A percentile compares a stretch with the other conserved stretches of the same genome.
phyloP scores from a whole-genome alignment of 257 asterid species.

The Nicotiana attenuata region DNA sequence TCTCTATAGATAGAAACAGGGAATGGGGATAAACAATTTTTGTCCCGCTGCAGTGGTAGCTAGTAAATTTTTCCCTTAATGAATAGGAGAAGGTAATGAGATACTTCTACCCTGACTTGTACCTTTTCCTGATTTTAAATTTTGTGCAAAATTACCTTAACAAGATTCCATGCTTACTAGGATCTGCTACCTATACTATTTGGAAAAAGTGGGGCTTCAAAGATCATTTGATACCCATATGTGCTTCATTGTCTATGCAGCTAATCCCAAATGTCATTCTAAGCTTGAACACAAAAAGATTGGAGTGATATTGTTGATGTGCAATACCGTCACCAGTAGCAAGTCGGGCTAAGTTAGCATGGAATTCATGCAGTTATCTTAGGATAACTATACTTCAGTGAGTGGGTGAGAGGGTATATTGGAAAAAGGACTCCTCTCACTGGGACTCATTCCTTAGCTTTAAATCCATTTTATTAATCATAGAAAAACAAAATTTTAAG shows the following conservation, averaged over 20 bases:
- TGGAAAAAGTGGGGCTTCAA: not conserved
- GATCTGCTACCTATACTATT: not conserved
- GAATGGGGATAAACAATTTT: not conserved
- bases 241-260: not conserved
- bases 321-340: not conserved
- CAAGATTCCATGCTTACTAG: not conserved
- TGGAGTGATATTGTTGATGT: not conserved
- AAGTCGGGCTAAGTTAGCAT: not conserved
- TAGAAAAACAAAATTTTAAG: not conserved
- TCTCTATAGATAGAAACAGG: not conserved
- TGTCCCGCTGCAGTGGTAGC: not conserved
- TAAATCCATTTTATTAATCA: not conserved
- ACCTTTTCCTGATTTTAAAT: not conserved
- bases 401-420: not conserved
- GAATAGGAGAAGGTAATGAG: not conserved
- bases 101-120: not conserved
- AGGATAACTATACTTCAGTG: not conserved
- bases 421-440: not conserved
- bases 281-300: not conserved
- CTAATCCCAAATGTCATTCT: not conserved
- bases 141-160: not conserved
- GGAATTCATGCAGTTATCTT: not conserved
- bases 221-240: not conserved
- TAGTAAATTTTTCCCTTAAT: not conserved
- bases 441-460: not conserved